These are phyloP conservation scores for Coemansia umbellata DNA, from an alignment of 192 early-diverging fungal species.

Conservation along the genomic window DNA sequence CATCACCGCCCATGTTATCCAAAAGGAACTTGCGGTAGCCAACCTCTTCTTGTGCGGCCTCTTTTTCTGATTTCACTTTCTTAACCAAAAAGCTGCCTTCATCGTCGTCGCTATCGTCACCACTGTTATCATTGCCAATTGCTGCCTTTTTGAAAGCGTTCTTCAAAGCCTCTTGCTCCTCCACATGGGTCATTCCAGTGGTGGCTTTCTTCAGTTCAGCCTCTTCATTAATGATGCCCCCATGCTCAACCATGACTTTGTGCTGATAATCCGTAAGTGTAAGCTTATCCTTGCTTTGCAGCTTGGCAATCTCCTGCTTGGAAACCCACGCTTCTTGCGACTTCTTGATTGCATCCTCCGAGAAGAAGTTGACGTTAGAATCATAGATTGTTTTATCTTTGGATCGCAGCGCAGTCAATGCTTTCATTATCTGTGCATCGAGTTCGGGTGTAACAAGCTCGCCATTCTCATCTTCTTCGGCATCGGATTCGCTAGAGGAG, in stretches of 20 bases:
- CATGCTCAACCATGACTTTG: constrained; percentile 43
- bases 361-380: constrained; percentile 71
- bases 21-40: constrained; percentile 89
- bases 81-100: constrained; percentile 68
- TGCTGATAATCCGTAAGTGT: constrained; percentile 86
- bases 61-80: constrained; percentile 69
- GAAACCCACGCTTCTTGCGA: constrained; percentile 33
- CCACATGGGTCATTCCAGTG: constrained; percentile 58
- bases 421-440: constrained; percentile 91
- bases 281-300: constrained; percentile 39
- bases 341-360: constrained; percentile 39
- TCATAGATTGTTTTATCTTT: constrained; percentile 85
- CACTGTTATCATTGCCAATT: constrained; percentile 44
- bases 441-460: constrained; percentile 83
- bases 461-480: constrained; percentile 75
- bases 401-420: constrained; percentile 73
- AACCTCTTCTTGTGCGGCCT: constrained; percentile 76
- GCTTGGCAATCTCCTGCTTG: constrained; percentile 31
- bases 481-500: constrained; percentile 57
- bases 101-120: constrained; percentile 54
- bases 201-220: constrained; percentile 11
- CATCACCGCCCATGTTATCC: constrained; percentile 60
- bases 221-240: constrained; percentile 50
- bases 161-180: constrained; percentile 82
- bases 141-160: constrained; percentile 68